Percentiles rank a stretch among this genome's conserved stretches.
Conservation (phyloP, 2,329 filamentous ascomycete species). For the Colletotrichum sp. region DNA sequence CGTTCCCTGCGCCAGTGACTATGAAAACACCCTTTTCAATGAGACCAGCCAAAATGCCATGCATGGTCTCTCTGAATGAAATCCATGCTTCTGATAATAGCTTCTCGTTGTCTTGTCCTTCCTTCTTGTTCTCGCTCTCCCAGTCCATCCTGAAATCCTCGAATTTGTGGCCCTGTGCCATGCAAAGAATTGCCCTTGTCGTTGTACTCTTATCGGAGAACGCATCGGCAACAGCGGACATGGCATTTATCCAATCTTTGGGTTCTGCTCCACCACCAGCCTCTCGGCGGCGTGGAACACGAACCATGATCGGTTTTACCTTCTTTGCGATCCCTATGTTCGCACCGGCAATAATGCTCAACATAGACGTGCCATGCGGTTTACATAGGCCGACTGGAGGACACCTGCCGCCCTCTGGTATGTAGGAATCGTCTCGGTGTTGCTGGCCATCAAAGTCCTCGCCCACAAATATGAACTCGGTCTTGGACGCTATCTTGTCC, state of each 20-base stretch:
- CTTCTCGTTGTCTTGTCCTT: neutral
- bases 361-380: neutral
- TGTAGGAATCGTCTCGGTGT: neutral
- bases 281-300: neutral
- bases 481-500: neutral
- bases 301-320: neutral
- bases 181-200: neutral
- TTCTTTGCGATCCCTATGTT: neutral
- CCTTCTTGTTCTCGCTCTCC: neutral
- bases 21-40: neutral
- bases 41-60: neutral
- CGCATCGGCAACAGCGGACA: neutral
- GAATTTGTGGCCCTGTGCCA: neutral
- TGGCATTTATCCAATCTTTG: neutral
- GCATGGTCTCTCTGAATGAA: neutral
- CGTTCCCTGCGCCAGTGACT: neutral
- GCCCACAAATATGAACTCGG: neutral
- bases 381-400: neutral
- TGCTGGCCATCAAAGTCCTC: neutral
- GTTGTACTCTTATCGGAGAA: neutral
- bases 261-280: neutral
- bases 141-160: neutral
- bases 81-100: neutral
- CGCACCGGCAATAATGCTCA: neutral
- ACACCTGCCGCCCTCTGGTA: neutral